Evolutionary conservation across 345 rosid species (phyloP), one percentile per base, ranked within the genome.

Genomic region (Sonneratia alba): DNA sequence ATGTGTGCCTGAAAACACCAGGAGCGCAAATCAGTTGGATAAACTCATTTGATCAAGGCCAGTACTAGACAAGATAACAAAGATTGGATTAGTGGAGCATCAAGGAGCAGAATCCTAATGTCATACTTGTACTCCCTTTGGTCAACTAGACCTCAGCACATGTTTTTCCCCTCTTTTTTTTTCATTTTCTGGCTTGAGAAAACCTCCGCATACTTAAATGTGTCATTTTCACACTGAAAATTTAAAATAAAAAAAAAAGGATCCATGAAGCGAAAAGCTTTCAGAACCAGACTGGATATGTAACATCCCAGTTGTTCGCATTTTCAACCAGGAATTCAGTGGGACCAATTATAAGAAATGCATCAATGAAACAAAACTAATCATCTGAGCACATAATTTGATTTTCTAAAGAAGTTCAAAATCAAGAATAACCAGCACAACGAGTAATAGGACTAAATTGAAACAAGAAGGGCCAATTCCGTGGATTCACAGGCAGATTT

Each of bases 1-100:
- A 95, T 11, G 97, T 89, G 74, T 95, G 99, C 85, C 99, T 91
- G 78, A 24, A 36, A 43, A 63, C 76, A 10, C 62, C 16, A 62
- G 27, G 18, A 34, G 1, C 7, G 38, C 32, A 62, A 13, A 7
- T 27, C 7, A 62, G 37, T 62, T 62, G 3, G 38, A n/a, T 9
- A 16, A 10, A 22, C 4, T 21, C 15, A 11, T 37, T 7, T 2
- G 32, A 56, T 22, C 32, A 8, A 56, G 10, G 2, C 27, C 62
- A 11, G n/a, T 22, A 7, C 13, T n/a, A 57, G 11, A 57, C 32
- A 57, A 7, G 63, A n/a, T 22, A 57, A 57, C 7, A 57, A 57
- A n/a, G 2, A n/a, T 57, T 57, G 13, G 59, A 57, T 12, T 32
- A 57, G n/a, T 57, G 63, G 6, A 57, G 34, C 63, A 57, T n/a